Evolutionary conservation across 2,329 filamentous ascomycete species (phyloP), one percentile per base, ranked within the genome.

Genomic region (Seiridium cupressi): DNA sequence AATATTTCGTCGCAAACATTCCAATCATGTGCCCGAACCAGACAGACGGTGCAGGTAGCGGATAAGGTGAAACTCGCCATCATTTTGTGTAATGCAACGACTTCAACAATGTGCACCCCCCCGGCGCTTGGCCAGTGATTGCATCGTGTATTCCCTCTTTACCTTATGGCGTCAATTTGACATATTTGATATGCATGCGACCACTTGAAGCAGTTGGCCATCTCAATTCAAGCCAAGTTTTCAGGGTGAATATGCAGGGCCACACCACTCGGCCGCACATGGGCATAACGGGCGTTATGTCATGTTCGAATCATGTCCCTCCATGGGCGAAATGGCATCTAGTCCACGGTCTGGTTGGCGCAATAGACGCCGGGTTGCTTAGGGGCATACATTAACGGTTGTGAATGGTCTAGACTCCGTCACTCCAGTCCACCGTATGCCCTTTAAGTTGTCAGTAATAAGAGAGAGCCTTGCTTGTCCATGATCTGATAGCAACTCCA

Each of bases 11-110:
- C 26, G 38, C 40, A 42, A 13, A 3, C 9, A 9, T 57, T 42
- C 54, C 54, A 57, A 46, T 47, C 31, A 47, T 57, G 13, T 57
- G 54, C 40, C 36, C 34, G 40, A 35, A 57, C 54, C 54, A 57
- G 44, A 46, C 32, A 36, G 32, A 57, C 44, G 54, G 54, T 31
- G 18, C 53, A 55, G 18, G 18, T 32, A 9, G 38, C 5, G 9
- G 31, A 53, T 53, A 34, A 38, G 11, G n/a, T 53, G 31, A 53
- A 18, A 10, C 35, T 53, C n/a, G 35, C 32, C 34, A 35, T 18
- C 9, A 10, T 36, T 35, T 31, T 49, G 3, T 11, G 46, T 18
- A 49, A 18, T 18, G 38, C 13, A 42, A 8, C 7, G 38, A 13
- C 13, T 42, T 42, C 7, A 8, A 7, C 7, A 42, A 8, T 42